phyloP scores from a whole-genome alignment of 2,329 filamentous ascomycete species.

The Claviceps fusiformis region DNA sequence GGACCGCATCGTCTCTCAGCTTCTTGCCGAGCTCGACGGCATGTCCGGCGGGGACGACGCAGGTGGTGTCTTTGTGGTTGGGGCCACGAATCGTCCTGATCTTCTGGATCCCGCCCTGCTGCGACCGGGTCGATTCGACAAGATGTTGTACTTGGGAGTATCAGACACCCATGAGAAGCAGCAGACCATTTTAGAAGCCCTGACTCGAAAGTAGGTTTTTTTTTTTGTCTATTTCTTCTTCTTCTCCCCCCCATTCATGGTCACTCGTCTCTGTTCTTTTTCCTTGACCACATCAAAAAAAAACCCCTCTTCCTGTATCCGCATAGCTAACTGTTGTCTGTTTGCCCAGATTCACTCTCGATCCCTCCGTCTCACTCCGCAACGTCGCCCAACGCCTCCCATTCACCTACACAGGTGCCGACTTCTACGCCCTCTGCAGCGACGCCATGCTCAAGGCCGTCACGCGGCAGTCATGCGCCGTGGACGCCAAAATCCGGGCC shows the following conservation, averaged over 20 bases:
- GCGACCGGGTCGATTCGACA: slow-evolving; percentile 86
- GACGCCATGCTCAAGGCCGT: slow-evolving; percentile 99
- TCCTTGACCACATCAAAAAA: neutral
- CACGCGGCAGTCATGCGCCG: slow-evolving; percentile 70
- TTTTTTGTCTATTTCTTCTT: neutral
- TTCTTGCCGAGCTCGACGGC: slow-evolving; percentile 88
- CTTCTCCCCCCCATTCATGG: neutral
- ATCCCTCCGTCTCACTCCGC: slow-evolving; percentile 62
- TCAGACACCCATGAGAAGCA: slow-evolving; percentile 97
- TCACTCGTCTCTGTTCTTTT: neutral
- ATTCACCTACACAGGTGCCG: slow-evolving; percentile 93
- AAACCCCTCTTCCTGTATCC: neutral
- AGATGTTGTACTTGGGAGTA: slow-evolving; percentile 95
- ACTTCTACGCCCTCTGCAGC: slow-evolving; percentile 92
- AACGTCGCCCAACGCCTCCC: slow-evolving; percentile 66
- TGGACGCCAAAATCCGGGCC: slow-evolving; percentile 68
- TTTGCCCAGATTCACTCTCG: slow-evolving; percentile 59
- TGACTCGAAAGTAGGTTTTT: slow-evolving; percentile 67
- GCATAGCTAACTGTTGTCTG: neutral
- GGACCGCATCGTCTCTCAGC: slow-evolving; percentile 91
- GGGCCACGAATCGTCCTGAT: slow-evolving; percentile 90
- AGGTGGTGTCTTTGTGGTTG: slow-evolving; percentile 90
- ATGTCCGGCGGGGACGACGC: slow-evolving; percentile 88
- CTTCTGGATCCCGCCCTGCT: slow-evolving; percentile 80
- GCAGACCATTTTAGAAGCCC: slow-evolving; percentile 79